Evolutionary conservation across 805 yeast species (phyloP), one percentile per base, ranked within the genome.

Genomic region (Wickerhamiella azyma): DNA sequence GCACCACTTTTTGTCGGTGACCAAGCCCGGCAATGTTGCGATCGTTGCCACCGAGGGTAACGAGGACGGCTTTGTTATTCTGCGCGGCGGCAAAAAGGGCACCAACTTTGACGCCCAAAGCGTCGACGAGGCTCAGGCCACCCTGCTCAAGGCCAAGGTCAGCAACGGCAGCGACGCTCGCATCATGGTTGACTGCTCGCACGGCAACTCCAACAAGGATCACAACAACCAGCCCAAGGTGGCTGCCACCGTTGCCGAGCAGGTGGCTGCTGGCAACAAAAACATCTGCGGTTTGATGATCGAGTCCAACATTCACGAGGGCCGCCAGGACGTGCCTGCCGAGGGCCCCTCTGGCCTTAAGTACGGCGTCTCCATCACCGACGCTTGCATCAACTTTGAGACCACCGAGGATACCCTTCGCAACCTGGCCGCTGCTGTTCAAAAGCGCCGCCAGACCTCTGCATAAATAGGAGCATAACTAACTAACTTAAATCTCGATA

Each of bases 121-220:
- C 14, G 88, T 89, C 26, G 66, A 69, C 43, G 72, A 71, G 41
- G 83, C 94, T 26, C 75, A 80, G 61, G 72, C 65, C 26, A 75
- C 76, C 54, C 67, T 85, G 48, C 54, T 43, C 41, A 61, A 71
- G 70, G 55, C 67, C 65, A 52, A 67, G 28, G 46, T 74, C 21
- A 52, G 52, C 17, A 26, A 42, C 13, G 67, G 56, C 65, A 68
- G 30, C 26, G 61, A 56, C 21, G 54, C 58, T n/a, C 74, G 89
- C 59, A 80, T 88, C 58, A 92, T 89, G 97, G 77, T 89, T 52
- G 98, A 89, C 66, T 92, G 96, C 65, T 86, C 96, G 36, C 98
- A 89, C 62, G 98, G 96, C 52, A 89, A 89, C 71, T 85, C 96
- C 32, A 77, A 72, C 61, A 89, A 89, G 63, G 81, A 89, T 66